phyloP scores from a whole-genome alignment of 441 rosid species.

The Adansonia rubrostipa region DNA sequence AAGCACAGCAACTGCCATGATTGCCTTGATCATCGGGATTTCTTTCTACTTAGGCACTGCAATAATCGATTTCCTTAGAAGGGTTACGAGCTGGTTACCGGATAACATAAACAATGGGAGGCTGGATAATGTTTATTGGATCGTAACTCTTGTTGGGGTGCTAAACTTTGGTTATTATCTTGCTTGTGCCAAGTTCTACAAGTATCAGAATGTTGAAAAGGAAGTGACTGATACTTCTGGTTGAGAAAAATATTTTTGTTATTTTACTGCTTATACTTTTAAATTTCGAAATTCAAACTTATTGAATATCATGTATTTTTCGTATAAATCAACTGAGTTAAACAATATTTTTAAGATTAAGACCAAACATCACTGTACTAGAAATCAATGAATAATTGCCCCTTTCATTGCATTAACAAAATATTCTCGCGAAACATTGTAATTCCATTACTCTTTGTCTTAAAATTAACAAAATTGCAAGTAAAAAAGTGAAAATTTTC shows the following conservation, averaged over 20 bases:
- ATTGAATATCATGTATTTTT: too few species aligned
- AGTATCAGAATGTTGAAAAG: constrained; percentile 24
- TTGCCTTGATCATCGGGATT: constrained; percentile 39
- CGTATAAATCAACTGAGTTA: too few species aligned
- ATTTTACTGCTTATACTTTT: neutral
- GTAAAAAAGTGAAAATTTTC: too few species aligned
- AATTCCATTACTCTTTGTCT: too few species aligned
- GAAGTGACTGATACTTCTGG: neutral
- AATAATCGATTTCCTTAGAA: constrained; percentile 34
- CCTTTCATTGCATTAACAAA: too few species aligned
- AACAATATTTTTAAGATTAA: too few species aligned
- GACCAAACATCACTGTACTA: too few species aligned
- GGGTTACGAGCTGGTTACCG: constrained; percentile 46
- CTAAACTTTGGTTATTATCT: constrained; percentile 25
- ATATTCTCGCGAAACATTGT: too few species aligned
- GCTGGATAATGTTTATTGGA: constrained; percentile 50
- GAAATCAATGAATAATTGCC: too few species aligned
- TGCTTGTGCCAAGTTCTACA: constrained; percentile 16
- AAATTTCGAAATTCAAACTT: too few species aligned
- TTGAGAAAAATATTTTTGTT: neutral
- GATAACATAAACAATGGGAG: constrained; percentile 49
- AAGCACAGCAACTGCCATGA: constrained; percentile 48
- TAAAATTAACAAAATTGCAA: too few species aligned
- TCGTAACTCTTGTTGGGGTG: constrained; percentile 26
- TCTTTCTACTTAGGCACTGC: constrained; percentile 45